These are phyloP conservation scores for Skeletonema costatum DNA, from an alignment of 108 stramenopile species.

Conservation along the genomic window DNA sequence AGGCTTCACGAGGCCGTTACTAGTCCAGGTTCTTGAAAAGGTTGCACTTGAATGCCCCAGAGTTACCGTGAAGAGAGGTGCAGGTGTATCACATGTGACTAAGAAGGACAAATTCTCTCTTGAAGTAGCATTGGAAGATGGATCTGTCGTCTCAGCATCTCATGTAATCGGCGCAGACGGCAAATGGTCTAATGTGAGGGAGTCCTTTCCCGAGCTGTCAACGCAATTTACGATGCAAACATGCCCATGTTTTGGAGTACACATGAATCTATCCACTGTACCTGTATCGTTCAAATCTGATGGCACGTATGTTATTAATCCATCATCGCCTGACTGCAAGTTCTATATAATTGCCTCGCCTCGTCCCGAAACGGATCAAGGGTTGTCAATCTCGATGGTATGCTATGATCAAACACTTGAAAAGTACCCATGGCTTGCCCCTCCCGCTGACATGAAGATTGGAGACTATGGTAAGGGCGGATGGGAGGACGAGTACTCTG, in stretches of 20 bases:
- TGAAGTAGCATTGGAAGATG: slow-evolving; percentile 14
- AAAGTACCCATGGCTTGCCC: slow-evolving; percentile 30
- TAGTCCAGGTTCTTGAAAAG: slow-evolving; percentile 21
- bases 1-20: slow-evolving; percentile 19
- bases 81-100: slow-evolving; percentile 16
- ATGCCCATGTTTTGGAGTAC: slow-evolving; percentile 19
- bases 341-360: slow-evolving; percentile 32
- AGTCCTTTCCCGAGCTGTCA: slow-evolving; percentile 6
- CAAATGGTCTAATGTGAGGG: slow-evolving; percentile 21
- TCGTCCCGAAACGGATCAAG: neutral
- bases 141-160: slow-evolving; percentile 5
- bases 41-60: neutral
- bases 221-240: slow-evolving; percentile 1
- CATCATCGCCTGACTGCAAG: slow-evolving; percentile 13
- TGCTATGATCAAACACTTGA: slow-evolving; percentile 21
- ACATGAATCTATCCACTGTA: slow-evolving; percentile 4
- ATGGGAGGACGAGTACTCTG: slow-evolving; percentile 40
- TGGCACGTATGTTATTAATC: slow-evolving; percentile 20
- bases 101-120: slow-evolving; percentile 1
- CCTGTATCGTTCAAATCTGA: slow-evolving; percentile 4
- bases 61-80: slow-evolving; percentile 14
- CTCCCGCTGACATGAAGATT: slow-evolving; percentile 11
- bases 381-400: slow-evolving; percentile 25
- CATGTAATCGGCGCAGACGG: slow-evolving; percentile 33
- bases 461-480: slow-evolving; percentile 21